Evolutionary conservation across 495 filamentous ascomycete genomes (phyloP).

Genomic region (Stereocaulon alpinum): DNA sequence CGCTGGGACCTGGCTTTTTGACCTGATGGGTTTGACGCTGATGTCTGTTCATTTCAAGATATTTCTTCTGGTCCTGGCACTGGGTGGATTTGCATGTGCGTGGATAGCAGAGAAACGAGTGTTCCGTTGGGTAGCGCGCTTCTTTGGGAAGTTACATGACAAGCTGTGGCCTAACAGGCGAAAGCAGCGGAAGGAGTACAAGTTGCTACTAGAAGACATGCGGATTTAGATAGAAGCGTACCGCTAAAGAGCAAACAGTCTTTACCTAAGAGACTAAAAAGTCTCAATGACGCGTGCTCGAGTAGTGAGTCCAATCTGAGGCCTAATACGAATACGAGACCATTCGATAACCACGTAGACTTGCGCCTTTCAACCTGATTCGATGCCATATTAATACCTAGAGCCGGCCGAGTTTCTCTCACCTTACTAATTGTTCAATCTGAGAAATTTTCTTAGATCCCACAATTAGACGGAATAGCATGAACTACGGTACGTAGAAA

Average conservation of each 20-base stretch:
- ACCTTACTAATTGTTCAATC: slow-evolving; percentile 3
- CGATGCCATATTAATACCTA: slow-evolving; percentile 5
- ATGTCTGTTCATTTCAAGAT: slow-evolving; percentile 61
- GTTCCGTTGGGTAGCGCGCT: slow-evolving; percentile 59
- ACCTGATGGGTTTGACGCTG: slow-evolving; percentile 76
- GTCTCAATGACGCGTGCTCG: no score
- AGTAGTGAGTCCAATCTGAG: no score
- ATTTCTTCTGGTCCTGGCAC: slow-evolving; percentile 56
- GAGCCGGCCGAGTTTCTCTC: not conserved
- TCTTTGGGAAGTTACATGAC: slow-evolving; percentile 49
- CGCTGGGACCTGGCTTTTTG: slow-evolving; percentile 54
- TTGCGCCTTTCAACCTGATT: slow-evolving; percentile 6
- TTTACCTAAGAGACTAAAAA: not conserved
- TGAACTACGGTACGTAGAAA: slow-evolving; percentile 25
- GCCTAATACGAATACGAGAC: slow-evolving; percentile 2
- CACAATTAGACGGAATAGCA: not conserved
- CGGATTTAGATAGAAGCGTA: slow-evolving; percentile 27
- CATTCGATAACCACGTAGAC: not conserved
- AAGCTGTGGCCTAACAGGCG: slow-evolving; percentile 42
- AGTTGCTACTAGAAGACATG: slow-evolving; percentile 68
- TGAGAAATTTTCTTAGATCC: not conserved
- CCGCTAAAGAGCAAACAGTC: not conserved
- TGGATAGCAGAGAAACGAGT: slow-evolving; percentile 61
- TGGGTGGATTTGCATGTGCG: slow-evolving; percentile 53
- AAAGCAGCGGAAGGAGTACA: slow-evolving; percentile 83